These are phyloP conservation scores for Chlorella vulgaris DNA, from an alignment of 139 green algal genomes.

Conservation along the genomic window DNA sequence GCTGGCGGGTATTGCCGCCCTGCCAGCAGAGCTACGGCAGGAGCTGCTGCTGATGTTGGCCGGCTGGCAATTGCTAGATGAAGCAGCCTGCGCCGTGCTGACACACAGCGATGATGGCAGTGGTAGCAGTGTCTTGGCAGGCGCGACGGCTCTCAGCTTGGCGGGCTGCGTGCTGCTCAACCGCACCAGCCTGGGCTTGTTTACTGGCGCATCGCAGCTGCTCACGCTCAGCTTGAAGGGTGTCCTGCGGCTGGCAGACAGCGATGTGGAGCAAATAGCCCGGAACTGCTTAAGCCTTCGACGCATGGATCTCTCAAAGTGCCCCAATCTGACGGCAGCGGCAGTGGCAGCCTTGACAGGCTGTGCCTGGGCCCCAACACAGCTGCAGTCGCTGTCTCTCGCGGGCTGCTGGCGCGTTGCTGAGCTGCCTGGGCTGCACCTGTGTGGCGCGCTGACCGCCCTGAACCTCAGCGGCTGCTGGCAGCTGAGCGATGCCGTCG, in stretches of 20 bases:
- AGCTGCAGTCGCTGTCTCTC: constrained; percentile 5
- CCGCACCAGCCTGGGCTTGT: neutral
- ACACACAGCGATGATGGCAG: too few relatives aligned
- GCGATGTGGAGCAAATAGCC: neutral
- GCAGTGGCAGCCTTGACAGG: neutral
- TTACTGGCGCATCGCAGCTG: constrained; percentile 4
- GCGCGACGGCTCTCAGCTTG: neutral
- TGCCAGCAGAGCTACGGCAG: constrained; percentile 15
- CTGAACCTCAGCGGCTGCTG: constrained; percentile 27
- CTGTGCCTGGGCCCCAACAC: neutral
- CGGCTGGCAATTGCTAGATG: constrained; percentile 15
- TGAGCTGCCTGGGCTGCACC: neutral
- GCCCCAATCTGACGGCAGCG: neutral
- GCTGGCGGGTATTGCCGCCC: neutral
- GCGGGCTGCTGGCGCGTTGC: constrained; percentile 20
- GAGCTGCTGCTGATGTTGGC: constrained; percentile 28
- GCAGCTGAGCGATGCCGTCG: neutral
- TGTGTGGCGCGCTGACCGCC: neutral
- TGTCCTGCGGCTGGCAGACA: neutral
- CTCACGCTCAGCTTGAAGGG: neutral
- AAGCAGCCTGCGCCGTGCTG: neutral
- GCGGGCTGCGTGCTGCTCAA: constrained; percentile 3
- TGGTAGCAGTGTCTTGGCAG: neutral
- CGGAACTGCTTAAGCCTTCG: neutral
- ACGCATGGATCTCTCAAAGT: constrained; percentile 3